Percentiles rank a stretch among this genome's conserved stretches.
Evolutionary conservation across 176 grass and related monocot genomes (phyloP).

Genomic region (Cymbopogon citratus): DNA sequence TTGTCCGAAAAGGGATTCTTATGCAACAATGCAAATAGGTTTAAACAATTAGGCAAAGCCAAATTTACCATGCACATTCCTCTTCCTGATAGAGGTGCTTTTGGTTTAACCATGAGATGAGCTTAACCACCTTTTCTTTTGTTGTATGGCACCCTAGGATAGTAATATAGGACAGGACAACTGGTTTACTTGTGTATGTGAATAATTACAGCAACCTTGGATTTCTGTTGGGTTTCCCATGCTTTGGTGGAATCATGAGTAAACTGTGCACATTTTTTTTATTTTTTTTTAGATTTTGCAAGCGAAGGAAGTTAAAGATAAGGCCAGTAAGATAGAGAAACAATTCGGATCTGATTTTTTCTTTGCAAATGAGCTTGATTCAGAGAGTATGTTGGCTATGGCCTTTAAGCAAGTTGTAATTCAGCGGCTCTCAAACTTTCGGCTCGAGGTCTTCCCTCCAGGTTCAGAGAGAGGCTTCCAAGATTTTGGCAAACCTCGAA

Average conservation of each 20-base stretch:
- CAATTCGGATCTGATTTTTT: conserved; percentile 33
- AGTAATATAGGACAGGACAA: neutral
- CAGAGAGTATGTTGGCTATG: conserved; percentile 60
- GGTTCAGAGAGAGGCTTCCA: conserved; percentile 44
- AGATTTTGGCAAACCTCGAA: conserved; percentile 43
- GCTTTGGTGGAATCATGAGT: neutral
- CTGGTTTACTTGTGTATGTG: neutral
- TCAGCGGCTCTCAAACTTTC: conserved; percentile 54
- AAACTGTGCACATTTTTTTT: conserved; percentile 11
- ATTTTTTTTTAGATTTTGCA: conserved; percentile 79
- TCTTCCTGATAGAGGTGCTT: neutral
- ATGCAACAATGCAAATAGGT: neutral
- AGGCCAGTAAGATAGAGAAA: conserved; percentile 56
- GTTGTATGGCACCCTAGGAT: neutral
- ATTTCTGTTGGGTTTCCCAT: neutral
- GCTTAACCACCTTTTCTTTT: neutral
- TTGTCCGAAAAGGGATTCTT: neutral
- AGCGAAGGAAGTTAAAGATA: conserved; percentile 59
- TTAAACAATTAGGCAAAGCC: neutral
- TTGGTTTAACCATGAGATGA: neutral
- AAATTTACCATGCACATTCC: neutral
- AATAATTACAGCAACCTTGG: neutral
- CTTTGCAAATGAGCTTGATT: conserved; percentile 23
- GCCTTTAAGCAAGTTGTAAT: conserved; percentile 79
- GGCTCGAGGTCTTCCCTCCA: conserved; percentile 47